phyloP scores from a whole-genome alignment of 495 filamentous ascomycete genomes.

The Recurvomyces mirabilis region DNA sequence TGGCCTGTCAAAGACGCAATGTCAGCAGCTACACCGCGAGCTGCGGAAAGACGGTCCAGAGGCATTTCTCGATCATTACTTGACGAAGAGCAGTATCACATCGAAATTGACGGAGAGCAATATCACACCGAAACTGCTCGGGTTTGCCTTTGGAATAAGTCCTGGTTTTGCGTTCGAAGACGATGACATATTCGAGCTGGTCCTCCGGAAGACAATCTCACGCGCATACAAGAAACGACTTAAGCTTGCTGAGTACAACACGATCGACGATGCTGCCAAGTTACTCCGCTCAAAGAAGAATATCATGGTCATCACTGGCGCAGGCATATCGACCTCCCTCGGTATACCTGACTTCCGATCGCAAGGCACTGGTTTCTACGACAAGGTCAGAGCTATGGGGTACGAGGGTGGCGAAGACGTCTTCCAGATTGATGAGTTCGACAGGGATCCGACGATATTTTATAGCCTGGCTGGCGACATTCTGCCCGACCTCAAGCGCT shows the following conservation, averaged over 20 bases:
- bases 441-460: slow-evolving; percentile 76
- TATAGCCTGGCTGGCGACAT: slow-evolving; percentile 89
- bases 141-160: slow-evolving; percentile 79
- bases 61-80: slow-evolving; percentile 61
- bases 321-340: slow-evolving; percentile 65
- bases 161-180: slow-evolving; percentile 33
- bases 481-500: slow-evolving; percentile 56
- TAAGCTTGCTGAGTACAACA: slow-evolving; percentile 74
- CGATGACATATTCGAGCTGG: slow-evolving; percentile 61
- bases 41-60: slow-evolving; percentile 65
- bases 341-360: slow-evolving; percentile 60
- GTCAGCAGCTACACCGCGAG: background rate
- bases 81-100: slow-evolving; percentile 35
- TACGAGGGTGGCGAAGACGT: slow-evolving; percentile 86
- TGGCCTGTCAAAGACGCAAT: background rate
- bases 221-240: slow-evolving; percentile 73
- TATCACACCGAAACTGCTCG: slow-evolving; percentile 72
- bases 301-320: slow-evolving; percentile 88
- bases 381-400: slow-evolving; percentile 63
- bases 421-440: slow-evolving; percentile 80
- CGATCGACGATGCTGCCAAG: slow-evolving; percentile 72
- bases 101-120: no score
- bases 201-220: slow-evolving; percentile 65
- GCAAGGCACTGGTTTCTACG: slow-evolving; percentile 64
- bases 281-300: slow-evolving; percentile 65